Evolutionary conservation across 495 filamentous ascomycete genomes (phyloP).

Genomic region (Extremus antarcticus): DNA sequence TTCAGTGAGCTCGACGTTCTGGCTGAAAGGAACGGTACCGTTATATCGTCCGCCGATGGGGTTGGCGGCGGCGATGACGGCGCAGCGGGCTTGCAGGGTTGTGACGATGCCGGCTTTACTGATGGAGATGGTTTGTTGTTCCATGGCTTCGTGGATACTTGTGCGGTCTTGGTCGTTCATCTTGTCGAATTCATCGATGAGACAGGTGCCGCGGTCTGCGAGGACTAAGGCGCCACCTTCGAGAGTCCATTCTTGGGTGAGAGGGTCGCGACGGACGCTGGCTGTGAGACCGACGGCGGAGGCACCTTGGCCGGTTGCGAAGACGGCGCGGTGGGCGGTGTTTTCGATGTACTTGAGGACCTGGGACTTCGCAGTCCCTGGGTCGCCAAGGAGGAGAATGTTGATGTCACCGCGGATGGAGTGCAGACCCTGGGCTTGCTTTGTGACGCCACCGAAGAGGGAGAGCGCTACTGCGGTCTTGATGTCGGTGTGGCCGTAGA

Average conservation of each 20-base stretch:
- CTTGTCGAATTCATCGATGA: conserved; percentile 99
- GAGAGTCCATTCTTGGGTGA: conserved; percentile 95
- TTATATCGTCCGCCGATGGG: conserved; percentile 96
- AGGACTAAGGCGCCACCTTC: conserved; percentile 95
- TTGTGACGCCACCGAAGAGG: conserved; percentile 90
- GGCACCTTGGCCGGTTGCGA: conserved; percentile 95
- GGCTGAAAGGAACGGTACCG: conserved; percentile 82
- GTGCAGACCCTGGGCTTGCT: conserved; percentile 77
- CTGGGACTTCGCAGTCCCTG: conserved; percentile 97
- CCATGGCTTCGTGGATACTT: conserved; percentile 99
- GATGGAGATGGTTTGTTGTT: conserved; percentile 99
- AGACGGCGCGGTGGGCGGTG: conserved; percentile 92
- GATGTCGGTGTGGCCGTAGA: conserved; percentile 95
- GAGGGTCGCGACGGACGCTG: conserved; percentile 85
- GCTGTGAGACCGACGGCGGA: conserved; percentile 97
- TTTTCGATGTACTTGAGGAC: conserved; percentile 97
- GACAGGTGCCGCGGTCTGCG: conserved; percentile 87
- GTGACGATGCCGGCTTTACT: conserved; percentile 98
- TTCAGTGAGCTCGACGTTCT: conserved; percentile 95
- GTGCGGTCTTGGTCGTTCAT: conserved; percentile 99
- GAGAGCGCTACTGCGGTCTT: conserved; percentile 94
- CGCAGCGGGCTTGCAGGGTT: conserved; percentile 93
- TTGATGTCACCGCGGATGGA: conserved; percentile 96
- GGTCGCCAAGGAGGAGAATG: conserved; percentile 90
- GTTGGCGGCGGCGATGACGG: conserved; percentile 94